Evolutionary conservation across 192 early-diverging fungal genomes (phyloP).

Genomic region (Umbelopsis ramanniana): DNA sequence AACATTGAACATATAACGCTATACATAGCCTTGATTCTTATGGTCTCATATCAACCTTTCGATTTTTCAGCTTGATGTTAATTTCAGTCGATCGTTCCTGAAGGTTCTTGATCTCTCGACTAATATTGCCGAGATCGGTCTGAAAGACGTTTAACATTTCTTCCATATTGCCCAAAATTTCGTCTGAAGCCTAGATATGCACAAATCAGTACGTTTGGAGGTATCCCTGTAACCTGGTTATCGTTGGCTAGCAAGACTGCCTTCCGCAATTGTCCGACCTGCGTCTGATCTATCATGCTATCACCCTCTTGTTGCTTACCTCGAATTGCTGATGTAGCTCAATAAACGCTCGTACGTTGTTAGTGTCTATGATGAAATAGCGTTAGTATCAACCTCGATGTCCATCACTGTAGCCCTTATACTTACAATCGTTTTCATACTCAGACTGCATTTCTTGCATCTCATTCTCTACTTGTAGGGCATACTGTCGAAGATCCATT

Average conservation of each 20-base stretch:
- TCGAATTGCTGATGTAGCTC: slow-evolving; percentile 69
- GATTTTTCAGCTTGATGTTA: slow-evolving; percentile 83
- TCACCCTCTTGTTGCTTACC: slow-evolving; percentile 32
- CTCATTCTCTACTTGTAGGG: slow-evolving; percentile 76
- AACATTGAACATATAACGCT: neutral
- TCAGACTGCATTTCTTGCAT: slow-evolving; percentile 68
- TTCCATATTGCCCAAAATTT: slow-evolving; percentile 87
- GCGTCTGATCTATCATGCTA: slow-evolving; percentile 6
- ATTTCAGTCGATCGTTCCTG: slow-evolving; percentile 83
- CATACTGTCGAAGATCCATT: slow-evolving; percentile 87
- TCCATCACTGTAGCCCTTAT: neutral
- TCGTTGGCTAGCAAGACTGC: too few species aligned
- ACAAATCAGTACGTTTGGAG: neutral
- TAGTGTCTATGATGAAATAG: slow-evolving; percentile 51
- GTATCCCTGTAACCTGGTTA: neutral
- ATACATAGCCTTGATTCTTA: neutral
- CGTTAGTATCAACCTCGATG: too few species aligned
- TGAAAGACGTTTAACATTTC: slow-evolving; percentile 83
- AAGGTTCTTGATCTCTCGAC: slow-evolving; percentile 83
- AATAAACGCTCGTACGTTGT: slow-evolving; percentile 62
- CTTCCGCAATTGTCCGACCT: too few species aligned
- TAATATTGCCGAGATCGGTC: slow-evolving; percentile 85
- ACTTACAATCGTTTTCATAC: slow-evolving; percentile 72
- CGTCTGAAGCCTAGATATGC: slow-evolving; percentile 43
- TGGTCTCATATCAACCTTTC: slow-evolving; percentile 57